Conservation (phyloP, 305 asterid species). For the Fraxinus dipetala region DNA sequence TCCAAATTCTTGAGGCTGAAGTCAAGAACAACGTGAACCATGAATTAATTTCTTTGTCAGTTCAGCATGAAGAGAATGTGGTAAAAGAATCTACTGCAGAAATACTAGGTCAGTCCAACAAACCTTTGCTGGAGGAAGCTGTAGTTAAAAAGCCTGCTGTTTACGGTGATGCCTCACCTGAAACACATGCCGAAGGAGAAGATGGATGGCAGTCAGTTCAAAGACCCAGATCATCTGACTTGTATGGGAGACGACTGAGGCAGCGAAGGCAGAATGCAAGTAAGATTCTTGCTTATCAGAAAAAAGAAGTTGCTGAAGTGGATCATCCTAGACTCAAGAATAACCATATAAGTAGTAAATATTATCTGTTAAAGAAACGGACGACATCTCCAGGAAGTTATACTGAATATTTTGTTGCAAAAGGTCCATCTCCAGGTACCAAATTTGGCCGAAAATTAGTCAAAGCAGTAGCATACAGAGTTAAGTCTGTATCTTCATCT, state of each 20-base stretch:
- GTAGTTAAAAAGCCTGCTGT: constrained; percentile 28
- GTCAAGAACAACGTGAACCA: constrained; percentile 32
- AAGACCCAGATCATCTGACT: constrained; percentile 78
- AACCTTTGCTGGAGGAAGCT: constrained; percentile 40
- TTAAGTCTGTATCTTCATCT: constrained; percentile 68
- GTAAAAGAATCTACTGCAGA: constrained; percentile 39
- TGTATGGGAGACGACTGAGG: constrained; percentile 64
- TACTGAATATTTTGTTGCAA: constrained; percentile 78
- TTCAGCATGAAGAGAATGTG: constrained; percentile 40
- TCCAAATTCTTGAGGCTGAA: constrained; percentile 41
- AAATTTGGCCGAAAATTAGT: constrained; percentile 76
- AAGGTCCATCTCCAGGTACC: constrained; percentile 54
- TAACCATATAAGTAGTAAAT: constrained; percentile 62
- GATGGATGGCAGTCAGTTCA: constrained; percentile 99
- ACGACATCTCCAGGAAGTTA: constrained; percentile 60
- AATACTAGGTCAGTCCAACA: constrained; percentile 38
- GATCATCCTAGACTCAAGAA: constrained; percentile 57
- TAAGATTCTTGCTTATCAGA: constrained; percentile 66
- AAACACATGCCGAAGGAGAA: constrained; percentile 74
- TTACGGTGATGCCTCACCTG: constrained; percentile 45
- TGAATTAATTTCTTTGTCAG: constrained; percentile 34
- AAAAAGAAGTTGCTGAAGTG: constrained; percentile 66
- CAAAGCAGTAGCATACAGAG: constrained; percentile 82
- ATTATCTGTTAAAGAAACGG: constrained; percentile 69
- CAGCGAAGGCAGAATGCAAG: constrained; percentile 61